Evolutionary conservation across 371 early-diverging fungal genomes (phyloP).

Genomic region (Lichtheimia ornata): DNA sequence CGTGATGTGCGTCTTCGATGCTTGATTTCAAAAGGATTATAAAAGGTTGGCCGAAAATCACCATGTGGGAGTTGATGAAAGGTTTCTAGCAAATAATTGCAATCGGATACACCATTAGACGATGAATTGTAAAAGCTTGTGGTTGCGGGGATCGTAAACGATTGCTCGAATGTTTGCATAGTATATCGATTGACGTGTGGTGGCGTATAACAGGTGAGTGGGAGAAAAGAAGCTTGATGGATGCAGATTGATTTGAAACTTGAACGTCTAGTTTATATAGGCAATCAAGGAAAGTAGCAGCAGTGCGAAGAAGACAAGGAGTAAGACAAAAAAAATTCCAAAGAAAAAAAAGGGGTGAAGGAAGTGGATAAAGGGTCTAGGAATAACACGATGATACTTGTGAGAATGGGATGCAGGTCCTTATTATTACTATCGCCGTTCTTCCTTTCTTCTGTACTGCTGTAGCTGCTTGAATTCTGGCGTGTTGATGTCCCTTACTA

Average conservation of each 20-base stretch:
- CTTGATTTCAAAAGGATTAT: conserved; percentile 79
- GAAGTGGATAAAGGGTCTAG: conserved; percentile 12
- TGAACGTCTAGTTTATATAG: conserved; percentile 1
- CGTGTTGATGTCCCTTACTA: not conserved
- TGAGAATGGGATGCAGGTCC: conserved; percentile 1
- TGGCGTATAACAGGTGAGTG: not conserved
- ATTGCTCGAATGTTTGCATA: conserved; percentile 33
- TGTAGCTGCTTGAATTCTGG: not conserved
- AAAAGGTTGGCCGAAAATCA: conserved; percentile 70
- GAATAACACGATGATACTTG: conserved; percentile 12
- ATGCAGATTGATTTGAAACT: conserved; percentile 5
- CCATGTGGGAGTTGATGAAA: conserved; percentile 60
- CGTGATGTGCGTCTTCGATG: conserved; percentile 77
- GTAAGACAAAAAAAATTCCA: conserved; percentile 16
- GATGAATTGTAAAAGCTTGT: not conserved
- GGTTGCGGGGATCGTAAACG: conserved; percentile 21
- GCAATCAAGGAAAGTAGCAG: conserved; percentile 1
- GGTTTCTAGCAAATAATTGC: conserved; percentile 32
- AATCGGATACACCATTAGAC: conserved; percentile 14
- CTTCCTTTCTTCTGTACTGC: no score
- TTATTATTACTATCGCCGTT: no score
- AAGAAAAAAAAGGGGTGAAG: conserved; percentile 13
- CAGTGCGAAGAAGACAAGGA: not conserved
- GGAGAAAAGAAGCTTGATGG: conserved; percentile 5
- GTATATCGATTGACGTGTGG: not conserved